Percentiles rank a stretch among this genome's conserved stretches.
These are phyloP conservation scores for Wickerhamomyces chaumierensis DNA, from an alignment of 805 yeast genomes.

Conservation along the genomic window DNA sequence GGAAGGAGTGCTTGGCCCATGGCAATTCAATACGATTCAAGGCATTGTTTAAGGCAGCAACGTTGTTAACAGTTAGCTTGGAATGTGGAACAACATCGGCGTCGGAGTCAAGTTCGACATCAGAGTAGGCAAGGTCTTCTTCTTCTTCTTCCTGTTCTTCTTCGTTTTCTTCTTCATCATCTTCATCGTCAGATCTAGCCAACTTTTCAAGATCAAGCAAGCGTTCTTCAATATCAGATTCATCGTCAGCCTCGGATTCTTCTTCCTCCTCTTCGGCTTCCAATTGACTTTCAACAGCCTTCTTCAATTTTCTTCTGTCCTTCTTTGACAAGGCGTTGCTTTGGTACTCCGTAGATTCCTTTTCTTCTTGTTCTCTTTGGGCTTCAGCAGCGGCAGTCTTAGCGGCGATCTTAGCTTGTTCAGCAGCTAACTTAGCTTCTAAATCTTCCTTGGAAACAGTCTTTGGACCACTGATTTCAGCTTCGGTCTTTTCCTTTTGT, in stretches of 20 bases:
- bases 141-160: slow-evolving; percentile 54
- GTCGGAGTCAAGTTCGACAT: slow-evolving; percentile 86
- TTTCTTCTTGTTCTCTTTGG: slow-evolving; percentile 10
- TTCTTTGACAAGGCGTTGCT: slow-evolving; percentile 48
- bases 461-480: slow-evolving; percentile 14
- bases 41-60: slow-evolving; percentile 67
- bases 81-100: slow-evolving; percentile 92
- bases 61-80: slow-evolving; percentile 79
- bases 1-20: slow-evolving; percentile 55
- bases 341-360: slow-evolving; percentile 28
- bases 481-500: slow-evolving; percentile 11
- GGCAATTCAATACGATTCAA: slow-evolving; percentile 54
- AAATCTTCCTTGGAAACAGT: slow-evolving; percentile 23
- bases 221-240: slow-evolving; percentile 33
- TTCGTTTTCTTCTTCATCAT: slow-evolving; percentile 32
- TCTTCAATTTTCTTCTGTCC: slow-evolving; percentile 50
- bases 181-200: slow-evolving; percentile 40
- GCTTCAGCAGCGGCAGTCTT: slow-evolving; percentile 3
- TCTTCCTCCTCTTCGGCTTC: slow-evolving; percentile 17
- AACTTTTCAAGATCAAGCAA: slow-evolving; percentile 39
- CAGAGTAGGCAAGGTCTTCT: slow-evolving; percentile 80
- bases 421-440: slow-evolving; percentile 4
- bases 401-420: background rate
- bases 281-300: slow-evolving; percentile 20
- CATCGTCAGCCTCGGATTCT: slow-evolving; percentile 20